Percentiles rank a stretch among this genome's conserved stretches.
Conservation (phyloP, 106 monocot species). For the Phalaenopsis equestris region DNA sequence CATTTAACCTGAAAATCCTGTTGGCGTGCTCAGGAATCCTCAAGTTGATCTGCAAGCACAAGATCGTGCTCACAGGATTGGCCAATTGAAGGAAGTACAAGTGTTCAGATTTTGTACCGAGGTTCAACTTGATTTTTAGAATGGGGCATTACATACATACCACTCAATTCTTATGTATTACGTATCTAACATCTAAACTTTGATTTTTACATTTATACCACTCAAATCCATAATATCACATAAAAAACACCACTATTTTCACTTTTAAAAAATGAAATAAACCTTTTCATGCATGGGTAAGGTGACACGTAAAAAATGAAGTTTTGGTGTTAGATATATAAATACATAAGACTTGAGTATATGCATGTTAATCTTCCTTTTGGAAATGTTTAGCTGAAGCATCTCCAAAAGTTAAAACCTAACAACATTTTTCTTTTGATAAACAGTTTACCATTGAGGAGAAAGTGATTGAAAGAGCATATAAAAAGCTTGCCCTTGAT, state of each 20-base stretch:
- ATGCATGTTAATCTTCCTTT: too few species aligned
- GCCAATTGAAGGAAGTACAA: conserved; percentile 96
- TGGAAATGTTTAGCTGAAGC: background rate
- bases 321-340: too few species aligned
- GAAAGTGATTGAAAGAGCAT: conserved; percentile 97
- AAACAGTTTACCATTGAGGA: conserved; percentile 92
- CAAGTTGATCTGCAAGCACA: conserved; percentile 96
- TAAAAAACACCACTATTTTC: too few species aligned
- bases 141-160: background rate
- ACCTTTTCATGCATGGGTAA: too few species aligned
- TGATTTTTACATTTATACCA: too few species aligned
- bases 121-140: conserved; percentile 23
- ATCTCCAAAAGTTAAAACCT: background rate
- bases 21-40: conserved; percentile 56
- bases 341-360: too few species aligned
- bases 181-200: too few species aligned
- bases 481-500: conserved; percentile 98
- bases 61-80: conserved; percentile 95
- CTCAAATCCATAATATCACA: too few species aligned
- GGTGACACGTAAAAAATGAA: too few species aligned
- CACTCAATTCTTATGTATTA: too few species aligned
- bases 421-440: background rate
- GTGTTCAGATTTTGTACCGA: conserved; percentile 93
- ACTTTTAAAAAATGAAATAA: too few species aligned
- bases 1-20: background rate